Conservation (phyloP, 495 filamentous ascomycete genomes). For the Hypoxylon subgilvum region DNA sequence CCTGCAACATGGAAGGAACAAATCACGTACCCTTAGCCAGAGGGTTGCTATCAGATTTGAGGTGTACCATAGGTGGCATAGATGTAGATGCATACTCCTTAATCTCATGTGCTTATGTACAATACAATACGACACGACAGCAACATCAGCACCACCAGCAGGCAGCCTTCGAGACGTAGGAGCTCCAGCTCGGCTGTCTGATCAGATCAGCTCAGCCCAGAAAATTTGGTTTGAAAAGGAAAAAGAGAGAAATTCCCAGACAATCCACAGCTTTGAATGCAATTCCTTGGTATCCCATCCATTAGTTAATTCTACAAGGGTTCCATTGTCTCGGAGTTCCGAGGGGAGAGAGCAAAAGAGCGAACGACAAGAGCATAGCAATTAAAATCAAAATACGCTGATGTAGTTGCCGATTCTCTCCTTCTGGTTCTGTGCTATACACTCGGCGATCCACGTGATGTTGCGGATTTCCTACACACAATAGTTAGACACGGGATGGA, state of each 20-base stretch:
- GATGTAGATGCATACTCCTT: slow-evolving; percentile 35
- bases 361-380: slow-evolving; percentile 6
- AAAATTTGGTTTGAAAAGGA: slow-evolving; percentile 5
- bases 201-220: slow-evolving; percentile 34
- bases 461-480: slow-evolving; percentile 90
- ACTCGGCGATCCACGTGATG: slow-evolving; percentile 99
- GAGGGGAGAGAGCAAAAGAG: slow-evolving; percentile 32
- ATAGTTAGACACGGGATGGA: slow-evolving; percentile 6
- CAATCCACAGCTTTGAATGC: slow-evolving; percentile 26
- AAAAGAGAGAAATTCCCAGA: slow-evolving; percentile 16
- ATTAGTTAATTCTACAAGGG: slow-evolving; percentile 45
- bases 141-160: slow-evolving; percentile 9
- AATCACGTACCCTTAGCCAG: slow-evolving; percentile 62
- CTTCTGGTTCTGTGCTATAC: slow-evolving; percentile 99
- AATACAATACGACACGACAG: background rate
- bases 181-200: slow-evolving; percentile 26
- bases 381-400: slow-evolving; percentile 73
- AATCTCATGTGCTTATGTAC: slow-evolving; percentile 36
- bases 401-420: slow-evolving; percentile 98
- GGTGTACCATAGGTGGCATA: slow-evolving; percentile 32
- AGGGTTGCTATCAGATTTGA: slow-evolving; percentile 13
- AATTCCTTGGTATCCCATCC: slow-evolving; percentile 38
- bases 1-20: slow-evolving; percentile 87
- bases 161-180: slow-evolving; percentile 25
- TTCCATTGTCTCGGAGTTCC: slow-evolving; percentile 3